Conservation (phyloP, 305 asterid species). For the Fraxinus latifolia region DNA sequence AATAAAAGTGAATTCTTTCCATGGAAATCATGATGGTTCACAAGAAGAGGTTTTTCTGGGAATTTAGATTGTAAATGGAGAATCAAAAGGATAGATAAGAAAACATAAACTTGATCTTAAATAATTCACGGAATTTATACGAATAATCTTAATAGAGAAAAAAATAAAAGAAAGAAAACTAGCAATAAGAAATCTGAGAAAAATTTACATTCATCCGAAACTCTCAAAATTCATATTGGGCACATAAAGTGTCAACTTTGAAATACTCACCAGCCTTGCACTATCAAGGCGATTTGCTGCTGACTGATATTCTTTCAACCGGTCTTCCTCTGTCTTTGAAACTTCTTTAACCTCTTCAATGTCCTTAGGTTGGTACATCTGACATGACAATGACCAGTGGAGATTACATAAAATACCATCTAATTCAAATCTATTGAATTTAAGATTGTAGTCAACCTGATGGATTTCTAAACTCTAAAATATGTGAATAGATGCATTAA, state of each 20-base stretch:
- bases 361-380: slow-evolving; percentile 87
- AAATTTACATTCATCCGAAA: background rate
- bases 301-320: slow-evolving; percentile 64
- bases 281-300: slow-evolving; percentile 81
- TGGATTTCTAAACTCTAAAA: background rate
- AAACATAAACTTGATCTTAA: background rate
- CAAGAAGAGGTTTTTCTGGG: background rate
- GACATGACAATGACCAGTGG: slow-evolving; percentile 21
- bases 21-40: background rate
- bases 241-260: slow-evolving; percentile 20
- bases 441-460: background rate
- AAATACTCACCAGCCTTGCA: slow-evolving; percentile 59
- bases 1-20: background rate
- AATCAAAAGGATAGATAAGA: background rate
- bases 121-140: background rate
- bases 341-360: slow-evolving; percentile 76
- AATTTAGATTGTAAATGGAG: background rate
- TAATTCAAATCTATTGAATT: background rate
- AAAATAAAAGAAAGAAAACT: background rate
- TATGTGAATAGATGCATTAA: background rate
- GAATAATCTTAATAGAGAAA: background rate
- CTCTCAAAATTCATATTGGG: slow-evolving; percentile 2
- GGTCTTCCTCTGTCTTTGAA: slow-evolving; percentile 53
- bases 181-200: slow-evolving; percentile 3
- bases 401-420: slow-evolving; percentile 18